phyloP scores from a whole-genome alignment of 208 protist species.

The Novymonas esmeraldas region DNA sequence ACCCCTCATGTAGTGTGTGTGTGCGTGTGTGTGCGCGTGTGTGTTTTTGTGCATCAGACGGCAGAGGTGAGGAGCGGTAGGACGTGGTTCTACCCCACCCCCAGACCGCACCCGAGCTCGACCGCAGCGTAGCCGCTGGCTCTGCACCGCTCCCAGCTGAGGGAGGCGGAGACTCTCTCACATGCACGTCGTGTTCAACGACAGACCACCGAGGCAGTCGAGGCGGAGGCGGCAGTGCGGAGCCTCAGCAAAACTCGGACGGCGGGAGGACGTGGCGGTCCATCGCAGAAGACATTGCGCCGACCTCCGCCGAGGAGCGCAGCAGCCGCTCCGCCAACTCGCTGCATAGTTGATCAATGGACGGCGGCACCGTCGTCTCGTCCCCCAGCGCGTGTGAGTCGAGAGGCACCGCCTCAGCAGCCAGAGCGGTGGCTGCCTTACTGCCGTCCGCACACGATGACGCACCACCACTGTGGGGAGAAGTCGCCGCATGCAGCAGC shows the following conservation, averaged over 20 bases:
- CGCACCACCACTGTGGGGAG: neutral
- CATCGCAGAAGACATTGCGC: constrained; percentile 10
- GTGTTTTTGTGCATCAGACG: too few relatives aligned
- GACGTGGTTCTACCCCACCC: too few relatives aligned
- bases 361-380: neutral
- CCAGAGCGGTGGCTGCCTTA: neutral
- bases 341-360: constrained; percentile 5
- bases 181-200: too few relatives aligned
- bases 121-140: too few relatives aligned
- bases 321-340: constrained; percentile 26
- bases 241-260: constrained; percentile 20
- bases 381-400: neutral
- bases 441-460: neutral
- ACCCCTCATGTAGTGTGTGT: too few relatives aligned
- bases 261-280: constrained; percentile 15
- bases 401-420: neutral
- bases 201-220: too few relatives aligned
- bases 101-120: too few relatives aligned
- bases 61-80: too few relatives aligned
- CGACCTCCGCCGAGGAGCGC: constrained; percentile 16
- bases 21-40: too few relatives aligned
- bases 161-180: too few relatives aligned
- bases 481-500: neutral
- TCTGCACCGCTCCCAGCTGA: too few relatives aligned
- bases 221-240: neutral